Conservation (phyloP, 2,329 filamentous ascomycete species). For the Fusarium sp. region DNA sequence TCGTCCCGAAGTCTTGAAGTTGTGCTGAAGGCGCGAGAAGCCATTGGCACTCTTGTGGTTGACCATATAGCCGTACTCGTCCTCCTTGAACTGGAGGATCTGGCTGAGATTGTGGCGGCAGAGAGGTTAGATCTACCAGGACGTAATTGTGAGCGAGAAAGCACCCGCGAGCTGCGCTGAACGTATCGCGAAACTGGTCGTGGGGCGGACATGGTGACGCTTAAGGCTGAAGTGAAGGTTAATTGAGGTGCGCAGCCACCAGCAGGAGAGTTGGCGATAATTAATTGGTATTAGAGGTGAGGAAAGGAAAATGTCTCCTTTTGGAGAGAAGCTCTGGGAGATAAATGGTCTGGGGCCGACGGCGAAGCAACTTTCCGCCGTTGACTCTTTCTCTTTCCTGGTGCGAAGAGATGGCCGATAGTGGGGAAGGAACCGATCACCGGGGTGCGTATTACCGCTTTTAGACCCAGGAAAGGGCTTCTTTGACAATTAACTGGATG, state of each 20-base stretch:
- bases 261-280: conserved; percentile 2
- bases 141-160: conserved; percentile 50
- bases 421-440: conserved; percentile 27
- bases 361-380: conserved; percentile 38
- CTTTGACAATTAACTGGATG: conserved; percentile 45
- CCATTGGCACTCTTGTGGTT: conserved; percentile 38
- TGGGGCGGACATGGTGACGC: conserved; percentile 53
- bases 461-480: not conserved
- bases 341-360: conserved; percentile 23
- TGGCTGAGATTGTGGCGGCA: conserved; percentile 39
- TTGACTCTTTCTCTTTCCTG: conserved; percentile 24
- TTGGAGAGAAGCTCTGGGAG: conserved; percentile 18
- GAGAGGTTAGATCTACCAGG: conserved; percentile 44
- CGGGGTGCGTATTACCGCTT: conserved; percentile 17
- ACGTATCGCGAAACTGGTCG: conserved; percentile 57
- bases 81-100: conserved; percentile 28
- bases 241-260: conserved; percentile 47
- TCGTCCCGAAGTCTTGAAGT: conserved; percentile 45
- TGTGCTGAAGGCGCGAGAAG: conserved; percentile 56
- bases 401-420: conserved; percentile 27
- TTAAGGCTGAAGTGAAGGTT: conserved; percentile 1
- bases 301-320: not conserved
- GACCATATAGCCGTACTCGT: conserved; percentile 36
- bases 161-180: conserved; percentile 54
- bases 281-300: not conserved